Conservation (phyloP, 83 land plant species). For the Isoetes engelmannii region DNA sequence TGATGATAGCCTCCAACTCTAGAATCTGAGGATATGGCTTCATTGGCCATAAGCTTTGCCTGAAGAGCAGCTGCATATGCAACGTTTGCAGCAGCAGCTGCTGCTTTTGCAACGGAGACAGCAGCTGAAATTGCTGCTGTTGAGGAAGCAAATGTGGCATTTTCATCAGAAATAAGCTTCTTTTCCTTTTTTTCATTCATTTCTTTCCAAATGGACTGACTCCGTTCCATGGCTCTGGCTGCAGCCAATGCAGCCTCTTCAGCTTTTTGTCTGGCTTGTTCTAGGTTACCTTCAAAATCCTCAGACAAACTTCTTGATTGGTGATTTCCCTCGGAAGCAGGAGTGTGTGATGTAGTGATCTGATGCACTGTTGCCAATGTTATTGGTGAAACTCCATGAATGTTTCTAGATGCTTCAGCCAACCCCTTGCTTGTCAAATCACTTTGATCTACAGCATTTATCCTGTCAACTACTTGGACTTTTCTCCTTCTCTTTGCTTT, state of each 20-base stretch:
- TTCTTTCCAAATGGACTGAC: conserved; percentile 59
- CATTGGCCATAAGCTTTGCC: conserved; percentile 66
- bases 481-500: no score
- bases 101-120: conserved; percentile 90
- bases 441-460: no score
- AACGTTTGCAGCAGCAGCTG: conserved; percentile 82
- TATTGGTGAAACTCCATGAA: no score
- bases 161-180: conserved; percentile 42
- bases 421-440: no score
- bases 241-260: conserved; percentile 73
- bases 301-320: conserved; percentile 21
- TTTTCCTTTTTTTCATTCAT: conserved; percentile 40
- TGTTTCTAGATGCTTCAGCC: no score
- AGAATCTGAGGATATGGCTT: conserved; percentile 33
- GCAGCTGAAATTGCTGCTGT: conserved; percentile 77
- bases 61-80: conserved; percentile 76
- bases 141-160: conserved; percentile 63
- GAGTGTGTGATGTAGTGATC: no score
- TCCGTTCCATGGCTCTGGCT: conserved; percentile 34
- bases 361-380: no score
- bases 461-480: no score
- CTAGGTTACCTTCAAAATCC: conserved; percentile 33
- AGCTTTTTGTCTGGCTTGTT: conserved; percentile 48
- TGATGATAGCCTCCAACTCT: conserved; percentile 21
- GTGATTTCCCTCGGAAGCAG: not conserved